phyloP scores from a whole-genome alignment of 345 rosid genomes.

The Populus pruinosa region DNA sequence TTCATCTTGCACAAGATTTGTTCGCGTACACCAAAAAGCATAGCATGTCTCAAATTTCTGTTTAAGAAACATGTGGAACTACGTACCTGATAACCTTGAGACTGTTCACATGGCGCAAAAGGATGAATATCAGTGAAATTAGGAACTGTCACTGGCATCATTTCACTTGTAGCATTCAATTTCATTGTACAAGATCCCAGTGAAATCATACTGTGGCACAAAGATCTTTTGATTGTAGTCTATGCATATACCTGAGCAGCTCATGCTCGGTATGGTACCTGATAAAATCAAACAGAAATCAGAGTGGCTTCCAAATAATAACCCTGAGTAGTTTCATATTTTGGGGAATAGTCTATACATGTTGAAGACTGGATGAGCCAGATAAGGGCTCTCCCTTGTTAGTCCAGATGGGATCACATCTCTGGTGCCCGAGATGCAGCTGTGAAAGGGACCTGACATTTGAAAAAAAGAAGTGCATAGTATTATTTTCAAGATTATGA shows the following conservation, averaged over 20 bases:
- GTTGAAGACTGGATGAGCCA: constrained; percentile 83
- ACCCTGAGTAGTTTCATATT: constrained; percentile 13
- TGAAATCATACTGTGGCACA: constrained; percentile 99
- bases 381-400: constrained; percentile 68
- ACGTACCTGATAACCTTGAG: constrained; percentile 82
- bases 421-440: constrained; percentile 88
- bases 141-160: constrained; percentile 98
- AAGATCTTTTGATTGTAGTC: constrained; percentile 77
- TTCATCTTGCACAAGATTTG: constrained; percentile 3
- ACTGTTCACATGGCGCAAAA: constrained; percentile 78
- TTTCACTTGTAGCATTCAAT: constrained; percentile 93
- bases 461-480: constrained; percentile 3
- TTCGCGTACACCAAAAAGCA: neutral
- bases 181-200: constrained; percentile 99
- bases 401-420: constrained; percentile 67
- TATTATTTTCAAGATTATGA: constrained; percentile 3
- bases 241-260: constrained; percentile 76
- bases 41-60: neutral
- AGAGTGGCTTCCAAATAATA: constrained; percentile 12
- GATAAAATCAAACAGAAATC: constrained; percentile 22
- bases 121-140: constrained; percentile 87
- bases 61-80: neutral
- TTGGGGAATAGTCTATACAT: constrained; percentile 40
- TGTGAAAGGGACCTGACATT: constrained; percentile 69
- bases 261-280: constrained; percentile 97